Base-by-base conservation (phyloP, 192 early-diverging fungal genomes). In the Entomortierella beljakovae region DNA sequence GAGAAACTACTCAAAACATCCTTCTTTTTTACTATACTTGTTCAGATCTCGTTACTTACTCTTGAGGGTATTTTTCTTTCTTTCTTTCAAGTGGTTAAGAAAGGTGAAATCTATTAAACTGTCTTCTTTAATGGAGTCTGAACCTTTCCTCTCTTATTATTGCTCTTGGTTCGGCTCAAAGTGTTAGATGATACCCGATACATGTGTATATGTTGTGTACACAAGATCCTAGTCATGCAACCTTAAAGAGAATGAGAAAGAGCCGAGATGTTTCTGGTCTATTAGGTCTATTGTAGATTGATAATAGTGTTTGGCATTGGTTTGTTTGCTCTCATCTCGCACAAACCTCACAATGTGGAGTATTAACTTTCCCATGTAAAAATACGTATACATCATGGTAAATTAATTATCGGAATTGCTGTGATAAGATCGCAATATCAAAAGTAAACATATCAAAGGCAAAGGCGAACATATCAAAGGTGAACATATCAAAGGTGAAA, bases 261-360 rank as follows among this genome's bases (percentile, higher is more conserved):
- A 38, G 37, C 37, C 37, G 37, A 38, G 37, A 13, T 38, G 37
- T 38, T 38, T 38, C 13, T 13, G 6, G 6, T 38, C n/a, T 50
- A n/a, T n/a, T n/a, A n/a, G n/a, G n/a, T n/a, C 42, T 6, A 61
- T 50, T 61, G 61, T 16, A 8, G 61, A 67, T 67, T 67, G 64
- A 56, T 67, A 67, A 67, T 67, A 67, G 57, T 40, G 42, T 67
- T 67, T 38, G 25, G 35, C 28, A 10, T 20, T 42, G 62, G 26
- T 22, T 50, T 50, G 42, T 49, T 62, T 46, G n/a, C n/a, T n/a
- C n/a, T n/a, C n/a, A n/a, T n/a, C n/a, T n/a, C n/a, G n/a, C n/a
- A n/a, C n/a, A n/a, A n/a, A n/a, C n/a, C n/a, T n/a, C n/a, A n/a
- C n/a, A n/a, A n/a, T n/a, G n/a, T n/a, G n/a, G n/a, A n/a, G n/a